A percentile compares a stretch with the other conserved stretches of the same genome.
phyloP scores from a whole-genome alignment of 139 green algal species.

The Eudorina sp. region DNA sequence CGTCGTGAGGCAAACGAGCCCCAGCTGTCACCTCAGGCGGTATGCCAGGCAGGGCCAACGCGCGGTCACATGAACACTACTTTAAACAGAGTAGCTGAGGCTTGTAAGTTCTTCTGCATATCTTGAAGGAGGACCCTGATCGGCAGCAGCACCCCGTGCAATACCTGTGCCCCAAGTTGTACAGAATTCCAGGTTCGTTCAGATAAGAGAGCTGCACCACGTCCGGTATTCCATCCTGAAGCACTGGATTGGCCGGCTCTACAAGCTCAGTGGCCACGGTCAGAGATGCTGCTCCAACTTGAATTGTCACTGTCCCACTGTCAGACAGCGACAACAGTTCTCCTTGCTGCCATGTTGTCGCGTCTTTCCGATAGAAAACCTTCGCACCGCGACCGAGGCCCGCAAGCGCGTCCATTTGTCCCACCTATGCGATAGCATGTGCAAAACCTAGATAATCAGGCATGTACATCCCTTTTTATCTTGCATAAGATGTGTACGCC shows the following conservation, averaged over 20 bases:
- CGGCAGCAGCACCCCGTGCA: not conserved
- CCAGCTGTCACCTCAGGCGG: too few species aligned
- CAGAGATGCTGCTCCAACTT: not conserved
- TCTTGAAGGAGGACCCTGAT: not conserved
- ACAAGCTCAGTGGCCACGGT: conserved; percentile 17
- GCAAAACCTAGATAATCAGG: too few species aligned
- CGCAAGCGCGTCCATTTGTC: not conserved
- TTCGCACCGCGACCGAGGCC: not conserved
- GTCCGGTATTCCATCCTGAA: conserved; percentile 76
- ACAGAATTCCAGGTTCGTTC: conserved; percentile 91
- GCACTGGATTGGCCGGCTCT: conserved; percentile 23
- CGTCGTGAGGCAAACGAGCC: too few species aligned
- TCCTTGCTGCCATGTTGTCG: conserved; percentile 49
- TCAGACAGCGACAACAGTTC: not conserved
- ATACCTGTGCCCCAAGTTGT: conserved; percentile 76
- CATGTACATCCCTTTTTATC: too few species aligned
- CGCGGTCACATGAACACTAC: too few species aligned
- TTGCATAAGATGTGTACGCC: too few species aligned
- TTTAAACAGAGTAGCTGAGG: too few species aligned
- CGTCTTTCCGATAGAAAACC: conserved; percentile 46
- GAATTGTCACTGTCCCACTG: not conserved
- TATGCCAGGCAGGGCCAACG: too few species aligned
- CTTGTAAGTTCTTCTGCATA: too few species aligned
- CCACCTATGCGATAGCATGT: not conserved
- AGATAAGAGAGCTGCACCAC: conserved; percentile 89